These are phyloP conservation scores for Tetraselmis striata DNA, from an alignment of 139 green algal species.

Conservation along the genomic window DNA sequence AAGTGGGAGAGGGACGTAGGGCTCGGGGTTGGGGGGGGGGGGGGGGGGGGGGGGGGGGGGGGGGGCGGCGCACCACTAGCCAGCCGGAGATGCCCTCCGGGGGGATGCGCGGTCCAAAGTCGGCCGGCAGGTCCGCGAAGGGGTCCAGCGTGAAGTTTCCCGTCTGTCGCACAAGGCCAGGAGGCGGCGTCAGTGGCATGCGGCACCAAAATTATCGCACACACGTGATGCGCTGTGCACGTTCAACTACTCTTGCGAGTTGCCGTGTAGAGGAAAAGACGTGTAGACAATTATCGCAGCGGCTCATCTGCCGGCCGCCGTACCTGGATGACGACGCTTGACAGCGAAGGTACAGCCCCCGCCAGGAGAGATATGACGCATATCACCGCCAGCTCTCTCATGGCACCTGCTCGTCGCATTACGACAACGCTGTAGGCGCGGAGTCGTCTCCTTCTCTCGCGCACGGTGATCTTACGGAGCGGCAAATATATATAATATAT, in stretches of 20 bases:
- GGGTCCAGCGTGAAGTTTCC: conserved; percentile 30
- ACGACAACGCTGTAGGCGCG: no score
- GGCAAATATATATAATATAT: no score
- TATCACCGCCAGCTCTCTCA: no score
- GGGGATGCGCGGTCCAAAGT: conserved; percentile 60
- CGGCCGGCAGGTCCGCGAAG: conserved; percentile 42
- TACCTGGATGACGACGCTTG: background rate
- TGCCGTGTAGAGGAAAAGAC: background rate
- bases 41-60: no score
- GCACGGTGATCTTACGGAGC: no score
- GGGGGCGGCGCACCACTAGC: conserved; percentile 33
- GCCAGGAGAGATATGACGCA: no score
- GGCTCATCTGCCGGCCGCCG: background rate
- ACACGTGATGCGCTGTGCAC: background rate
- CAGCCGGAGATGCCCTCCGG: conserved; percentile 46
- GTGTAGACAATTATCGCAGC: background rate
- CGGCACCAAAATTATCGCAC: background rate
- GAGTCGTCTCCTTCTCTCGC: no score
- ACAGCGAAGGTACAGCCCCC: background rate
- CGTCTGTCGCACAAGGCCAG: conserved; percentile 29
- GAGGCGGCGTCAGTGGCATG: no score
- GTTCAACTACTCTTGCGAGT: background rate
- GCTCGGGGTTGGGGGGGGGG: background rate
- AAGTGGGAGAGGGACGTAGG: no score
- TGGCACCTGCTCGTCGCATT: no score